Base-by-base conservation (phyloP, 164 flowering plant species). In the Chloranthus sessilifolius region DNA sequence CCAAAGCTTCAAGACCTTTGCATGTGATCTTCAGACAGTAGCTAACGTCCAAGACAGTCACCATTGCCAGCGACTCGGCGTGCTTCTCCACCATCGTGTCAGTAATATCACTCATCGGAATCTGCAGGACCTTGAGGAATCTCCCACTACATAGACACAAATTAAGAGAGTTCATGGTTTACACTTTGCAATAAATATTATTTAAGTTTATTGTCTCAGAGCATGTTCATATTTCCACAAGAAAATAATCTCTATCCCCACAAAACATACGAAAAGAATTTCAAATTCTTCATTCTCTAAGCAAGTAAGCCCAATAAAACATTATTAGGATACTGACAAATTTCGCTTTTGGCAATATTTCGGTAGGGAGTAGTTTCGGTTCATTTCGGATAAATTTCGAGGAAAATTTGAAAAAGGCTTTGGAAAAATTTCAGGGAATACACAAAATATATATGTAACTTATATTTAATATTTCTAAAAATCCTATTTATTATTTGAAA, bases 1-100 rank as follows among this genome's bases (percentile, higher is more conserved):
- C 95, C 2, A 86, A 58, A 10, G 69, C 70, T 53, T 71, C 76
- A 0, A 80, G 59, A 2, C 72, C 80, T n/a, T 41, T 50, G 15
- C 62, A 58, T 12, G 77, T 69, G 14, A 83, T 72, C 27, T 67
- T 69, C 24, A 24, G 2, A 45, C 90, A 83, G 53, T 75, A 70
- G 65, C 85, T 82, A 52, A 82, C 27, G 51, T 79, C 89, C 72
- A 80, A 64, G 66, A 62, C 52, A 15, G 77, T 76, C 25, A 81
- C 10, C 14, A 50, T 39, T 3, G 75, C 62, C 16, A 81, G 63
- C 56, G 53, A 70, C 41, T 43, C 61, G 9, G 74, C 86, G 19
- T 62, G 51, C 55, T 76, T 60, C 48, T 74, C 80, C 50, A 78
- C 82, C 25, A 78, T 59, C 0, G 74, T 48, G 59, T 78, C 75